A percentile compares a stretch with the other conserved stretches of the same genome.
Conservation (phyloP, 2,329 filamentous ascomycete genomes). For the Juglanconis juglandina region DNA sequence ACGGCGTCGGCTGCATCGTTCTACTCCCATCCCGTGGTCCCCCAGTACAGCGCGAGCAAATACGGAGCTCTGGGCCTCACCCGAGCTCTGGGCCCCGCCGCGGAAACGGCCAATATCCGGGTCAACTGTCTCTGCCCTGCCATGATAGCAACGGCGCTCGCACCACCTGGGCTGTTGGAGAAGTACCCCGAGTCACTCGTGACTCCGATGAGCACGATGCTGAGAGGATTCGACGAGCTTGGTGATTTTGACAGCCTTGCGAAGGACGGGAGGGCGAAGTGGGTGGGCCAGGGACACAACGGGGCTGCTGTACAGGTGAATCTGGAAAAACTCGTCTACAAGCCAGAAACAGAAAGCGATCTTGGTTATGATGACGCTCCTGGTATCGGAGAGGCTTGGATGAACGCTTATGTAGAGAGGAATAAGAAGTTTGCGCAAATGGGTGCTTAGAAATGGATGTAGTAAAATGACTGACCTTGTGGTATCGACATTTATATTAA, state of each 20-base stretch:
- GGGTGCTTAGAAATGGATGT: background rate
- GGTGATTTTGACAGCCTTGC: constrained; percentile 8
- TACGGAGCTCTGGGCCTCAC: background rate
- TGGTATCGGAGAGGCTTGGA: background rate
- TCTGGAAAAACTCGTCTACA: background rate
- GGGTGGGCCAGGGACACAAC: background rate
- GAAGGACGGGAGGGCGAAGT: background rate
- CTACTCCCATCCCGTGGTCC: background rate
- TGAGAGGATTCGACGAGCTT: constrained; percentile 6
- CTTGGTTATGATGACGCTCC: background rate
- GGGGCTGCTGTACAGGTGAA: background rate
- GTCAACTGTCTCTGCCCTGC: constrained; percentile 8
- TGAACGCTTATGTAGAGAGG: background rate
- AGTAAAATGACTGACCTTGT: too few relatives aligned
- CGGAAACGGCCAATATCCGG: background rate
- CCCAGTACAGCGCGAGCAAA: constrained; percentile 4
- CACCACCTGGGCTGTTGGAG: constrained; percentile 1
- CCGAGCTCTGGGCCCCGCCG: background rate
- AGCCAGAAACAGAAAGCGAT: background rate
- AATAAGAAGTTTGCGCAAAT: constrained; percentile 1
- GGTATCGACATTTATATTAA: too few relatives aligned
- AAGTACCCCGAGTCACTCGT: background rate
- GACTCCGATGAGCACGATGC: constrained; percentile 6
- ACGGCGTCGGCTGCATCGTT: background rate
- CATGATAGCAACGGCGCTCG: constrained; percentile 2